These are phyloP conservation scores for Hypoxylon sp. DNA, from an alignment of 2,329 filamentous ascomycete species.

Conservation along the genomic window DNA sequence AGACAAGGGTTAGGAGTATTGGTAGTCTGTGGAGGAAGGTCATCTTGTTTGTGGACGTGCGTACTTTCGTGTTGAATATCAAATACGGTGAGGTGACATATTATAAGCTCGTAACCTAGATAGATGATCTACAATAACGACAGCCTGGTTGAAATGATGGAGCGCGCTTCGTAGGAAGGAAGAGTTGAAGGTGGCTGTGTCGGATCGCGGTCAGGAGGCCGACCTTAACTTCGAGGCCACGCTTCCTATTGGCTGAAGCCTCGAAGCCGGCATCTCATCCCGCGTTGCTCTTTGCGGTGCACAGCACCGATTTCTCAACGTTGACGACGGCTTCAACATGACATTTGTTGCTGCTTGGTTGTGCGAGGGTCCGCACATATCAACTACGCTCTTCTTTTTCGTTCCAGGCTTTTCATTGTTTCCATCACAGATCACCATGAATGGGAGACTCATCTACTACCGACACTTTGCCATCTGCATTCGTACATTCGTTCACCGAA, in stretches of 20 bases:
- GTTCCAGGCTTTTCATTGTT: neutral
- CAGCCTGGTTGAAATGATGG: conserved; percentile 7
- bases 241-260: conserved; percentile 33
- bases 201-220: conserved; percentile 19
- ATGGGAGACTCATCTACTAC: neutral
- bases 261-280: conserved; percentile 16
- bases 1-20: conserved; percentile 24
- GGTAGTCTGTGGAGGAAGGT: conserved; percentile 31
- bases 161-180: conserved; percentile 2
- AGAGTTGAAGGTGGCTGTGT: conserved; percentile 32
- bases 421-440: neutral
- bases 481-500: neutral
- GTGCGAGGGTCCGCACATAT: neutral
- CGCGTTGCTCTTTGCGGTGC: neutral
- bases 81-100: conserved; percentile 10
- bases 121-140: conserved; percentile 22
- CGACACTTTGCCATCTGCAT: neutral
- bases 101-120: conserved; percentile 3
- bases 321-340: conserved; percentile 15
- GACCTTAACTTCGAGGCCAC: conserved; percentile 14
- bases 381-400: neutral
- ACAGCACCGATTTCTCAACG: neutral
- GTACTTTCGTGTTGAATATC: conserved; percentile 13
- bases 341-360: neutral
- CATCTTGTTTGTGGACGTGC: conserved; percentile 24